Evolutionary conservation across 2,329 filamentous ascomycete species (phyloP).

Genomic region (Nemania sp.): DNA sequence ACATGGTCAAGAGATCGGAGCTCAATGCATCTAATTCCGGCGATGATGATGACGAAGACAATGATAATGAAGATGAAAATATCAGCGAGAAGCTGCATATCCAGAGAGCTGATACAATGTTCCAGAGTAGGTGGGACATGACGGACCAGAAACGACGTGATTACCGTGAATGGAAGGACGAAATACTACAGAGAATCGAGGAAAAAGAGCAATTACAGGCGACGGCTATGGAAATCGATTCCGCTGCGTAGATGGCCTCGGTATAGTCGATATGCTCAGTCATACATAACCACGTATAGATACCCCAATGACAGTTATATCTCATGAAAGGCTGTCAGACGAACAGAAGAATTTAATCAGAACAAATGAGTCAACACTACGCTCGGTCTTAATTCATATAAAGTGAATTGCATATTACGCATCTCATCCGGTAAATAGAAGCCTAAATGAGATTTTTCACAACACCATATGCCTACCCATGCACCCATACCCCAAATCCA

Average conservation of each 20-base stretch:
- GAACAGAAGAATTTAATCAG: no score
- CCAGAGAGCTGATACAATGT: constrained; percentile 67
- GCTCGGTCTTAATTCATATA: no score
- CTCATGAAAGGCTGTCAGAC: no score
- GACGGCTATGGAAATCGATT: constrained; percentile 27
- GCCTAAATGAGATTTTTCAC: no score
- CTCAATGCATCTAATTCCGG: constrained; percentile 33
- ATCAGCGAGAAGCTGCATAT: constrained; percentile 45
- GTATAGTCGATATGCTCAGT: no score
- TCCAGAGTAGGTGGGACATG: constrained; percentile 72
- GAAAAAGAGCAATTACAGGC: constrained; percentile 44
- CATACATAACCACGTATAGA: no score
- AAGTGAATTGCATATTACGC: no score
- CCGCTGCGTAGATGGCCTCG: constrained; percentile 11
- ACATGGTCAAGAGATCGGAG: constrained; percentile 49
- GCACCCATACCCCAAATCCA: no score
- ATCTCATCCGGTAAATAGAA: no score
- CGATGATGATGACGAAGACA: constrained; percentile 41
- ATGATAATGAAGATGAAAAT: constrained; percentile 42
- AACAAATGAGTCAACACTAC: no score
- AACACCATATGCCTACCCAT: no score
- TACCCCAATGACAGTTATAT: no score
- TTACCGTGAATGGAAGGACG: constrained; percentile 66
- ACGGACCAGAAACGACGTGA: constrained; percentile 64
- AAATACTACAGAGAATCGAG: constrained; percentile 59